A percentile compares a stretch with the other conserved stretches of the same genome.
phyloP scores from a whole-genome alignment of 257 asterid genomes.

The Rhazya stricta region DNA sequence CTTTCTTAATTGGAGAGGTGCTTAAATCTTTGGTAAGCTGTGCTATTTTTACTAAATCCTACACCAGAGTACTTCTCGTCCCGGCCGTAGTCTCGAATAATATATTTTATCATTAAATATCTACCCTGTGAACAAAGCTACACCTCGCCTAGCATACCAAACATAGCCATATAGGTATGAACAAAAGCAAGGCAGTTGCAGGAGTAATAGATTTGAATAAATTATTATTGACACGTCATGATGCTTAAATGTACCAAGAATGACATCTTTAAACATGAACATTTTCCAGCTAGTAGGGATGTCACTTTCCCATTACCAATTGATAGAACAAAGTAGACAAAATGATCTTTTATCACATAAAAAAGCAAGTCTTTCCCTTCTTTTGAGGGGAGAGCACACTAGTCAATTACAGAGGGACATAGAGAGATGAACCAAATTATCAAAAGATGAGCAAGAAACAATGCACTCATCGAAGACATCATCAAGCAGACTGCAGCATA shows the following conservation, averaged over 20 bases:
- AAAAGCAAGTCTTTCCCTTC: not conserved
- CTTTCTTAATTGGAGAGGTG: not conserved
- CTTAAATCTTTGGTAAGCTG: not conserved
- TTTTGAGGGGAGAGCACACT: too few species aligned
- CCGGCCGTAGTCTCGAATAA: too few species aligned
- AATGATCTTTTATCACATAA: too few species aligned
- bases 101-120: not conserved
- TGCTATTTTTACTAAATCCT: not conserved
- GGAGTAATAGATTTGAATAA: not conserved
- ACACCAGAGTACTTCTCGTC: too few species aligned
- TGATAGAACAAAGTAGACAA: too few species aligned
- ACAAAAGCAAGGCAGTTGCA: not conserved
- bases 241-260: not conserved
- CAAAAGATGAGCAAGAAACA: not conserved
- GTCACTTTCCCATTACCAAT: not conserved
- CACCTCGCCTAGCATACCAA: not conserved
- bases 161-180: not conserved
- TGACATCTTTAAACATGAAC: not conserved
- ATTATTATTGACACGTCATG: too few species aligned
- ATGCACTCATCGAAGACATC: not conserved
- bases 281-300: not conserved
- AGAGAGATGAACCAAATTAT: not conserved
- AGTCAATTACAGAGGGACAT: not conserved
- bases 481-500: conserved; percentile 2
- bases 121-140: not conserved